Base-by-base conservation (phyloP, 495 filamentous ascomycete species). In the Chaetomium fimeti region DNA sequence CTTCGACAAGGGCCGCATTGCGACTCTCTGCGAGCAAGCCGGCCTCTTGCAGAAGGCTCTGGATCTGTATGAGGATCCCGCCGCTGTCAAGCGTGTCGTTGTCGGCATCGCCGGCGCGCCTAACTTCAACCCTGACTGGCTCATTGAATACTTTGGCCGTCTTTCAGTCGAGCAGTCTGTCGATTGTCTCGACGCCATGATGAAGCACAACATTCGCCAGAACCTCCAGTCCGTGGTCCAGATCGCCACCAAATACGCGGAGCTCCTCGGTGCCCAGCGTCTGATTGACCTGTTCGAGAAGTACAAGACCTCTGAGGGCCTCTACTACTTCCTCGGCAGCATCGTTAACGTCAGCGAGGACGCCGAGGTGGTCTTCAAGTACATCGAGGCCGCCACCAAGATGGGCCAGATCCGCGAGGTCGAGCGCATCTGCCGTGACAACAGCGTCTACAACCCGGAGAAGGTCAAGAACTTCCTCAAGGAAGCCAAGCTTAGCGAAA, bases 391-490 rank as follows among this genome's bases (percentile, higher is more conserved):
- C 61, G 94, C 95, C 38, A 96, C 93, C 55, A 87, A 86, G 71
- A 95, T 95, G 85, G 85, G 85, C 11, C 93, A 99, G 75, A 84
- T 96, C 68, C 90, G 88, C 61, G 94, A 99, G 73, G 94, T 99
- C 42, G 94, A 98, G 82, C 90, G 94, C 29, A 92, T 99, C 73
- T 97, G 93, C 79, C 87, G 94, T 60, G 94, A 99, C 74, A 96
- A 90, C 83, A 92, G 81, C 68, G 87, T 86, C 74, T 97, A 93
- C 82, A 96, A 98, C 76, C 86, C 93, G 0, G 93, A 97, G 76
- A 94, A 96, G 81, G 93, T 98, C 55, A 97, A 97, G 82, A 99
- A 99, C 82, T 99, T 98, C 86, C 82, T 99, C 59, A 99, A 98
- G 80, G 95, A 99, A 75, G 93, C 94, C 45, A 88, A 87, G 67